A percentile compares a stretch with the other conserved stretches of the same genome.
Evolutionary conservation across 345 rosid genomes (phyloP).

Genomic region (Excoecaria agallocha): DNA sequence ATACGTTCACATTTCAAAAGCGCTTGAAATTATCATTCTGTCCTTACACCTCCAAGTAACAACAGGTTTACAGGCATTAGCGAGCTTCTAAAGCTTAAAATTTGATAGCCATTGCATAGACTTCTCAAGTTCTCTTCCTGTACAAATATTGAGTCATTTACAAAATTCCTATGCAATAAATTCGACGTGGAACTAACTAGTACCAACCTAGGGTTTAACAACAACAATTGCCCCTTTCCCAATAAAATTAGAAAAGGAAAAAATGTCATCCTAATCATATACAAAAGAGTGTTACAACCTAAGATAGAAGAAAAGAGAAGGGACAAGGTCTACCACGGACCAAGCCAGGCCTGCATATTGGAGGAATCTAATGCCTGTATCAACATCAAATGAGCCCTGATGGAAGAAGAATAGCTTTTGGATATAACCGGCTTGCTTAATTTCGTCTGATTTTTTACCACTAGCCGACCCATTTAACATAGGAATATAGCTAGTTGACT

Average conservation of each 20-base stretch:
- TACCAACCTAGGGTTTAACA: neutral
- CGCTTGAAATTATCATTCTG: neutral
- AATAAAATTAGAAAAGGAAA: too few relatives aligned
- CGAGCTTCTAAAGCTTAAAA: too few relatives aligned
- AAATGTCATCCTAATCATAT: neutral
- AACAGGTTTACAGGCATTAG: too few relatives aligned
- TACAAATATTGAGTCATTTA: slow-evolving; percentile 15
- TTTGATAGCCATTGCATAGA: too few relatives aligned
- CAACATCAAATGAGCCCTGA: slow-evolving; percentile 63
- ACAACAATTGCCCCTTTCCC: too few relatives aligned
- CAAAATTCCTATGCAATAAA: slow-evolving; percentile 4
- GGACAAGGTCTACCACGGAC: slow-evolving; percentile 93
- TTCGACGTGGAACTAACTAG: neutral
- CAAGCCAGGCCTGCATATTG: slow-evolving; percentile 96
- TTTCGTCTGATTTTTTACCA: slow-evolving; percentile 44
- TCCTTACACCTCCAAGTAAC: too few relatives aligned
- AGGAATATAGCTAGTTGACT: slow-evolving; percentile 66
- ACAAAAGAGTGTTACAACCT: slow-evolving; percentile 35
- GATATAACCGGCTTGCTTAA: slow-evolving; percentile 50
- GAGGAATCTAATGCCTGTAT: slow-evolving; percentile 80
- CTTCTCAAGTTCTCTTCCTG: neutral
- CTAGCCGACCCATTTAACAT: slow-evolving; percentile 42
- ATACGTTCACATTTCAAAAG: too few relatives aligned
- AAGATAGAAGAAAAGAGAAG: slow-evolving; percentile 57
- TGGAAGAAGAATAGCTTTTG: slow-evolving; percentile 46